phyloP scores from a whole-genome alignment of 2,329 filamentous ascomycete species.

The Epicoccum sorghinum region DNA sequence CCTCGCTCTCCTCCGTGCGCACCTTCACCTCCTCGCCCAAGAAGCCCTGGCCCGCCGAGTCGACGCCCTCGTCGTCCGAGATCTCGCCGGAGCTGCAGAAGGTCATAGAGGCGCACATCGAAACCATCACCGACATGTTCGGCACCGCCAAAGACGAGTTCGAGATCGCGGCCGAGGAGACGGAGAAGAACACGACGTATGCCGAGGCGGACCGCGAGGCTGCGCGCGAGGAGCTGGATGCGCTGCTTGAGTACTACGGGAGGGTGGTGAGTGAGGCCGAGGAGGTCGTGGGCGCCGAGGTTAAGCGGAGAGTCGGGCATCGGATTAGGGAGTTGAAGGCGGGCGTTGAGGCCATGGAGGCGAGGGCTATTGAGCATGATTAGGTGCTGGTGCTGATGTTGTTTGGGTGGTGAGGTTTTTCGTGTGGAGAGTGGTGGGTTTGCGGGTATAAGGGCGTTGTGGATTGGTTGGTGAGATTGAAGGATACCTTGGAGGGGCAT shows the following conservation, averaged over 20 bases:
- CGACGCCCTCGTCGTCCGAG: constrained; percentile 4
- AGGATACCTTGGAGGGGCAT: not conserved
- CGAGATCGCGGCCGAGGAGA: constrained; percentile 60
- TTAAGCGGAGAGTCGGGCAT: constrained; percentile 30
- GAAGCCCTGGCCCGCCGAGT: constrained; percentile 11
- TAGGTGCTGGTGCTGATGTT: constrained; percentile 25
- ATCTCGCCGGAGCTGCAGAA: constrained; percentile 30
- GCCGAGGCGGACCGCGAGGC: constrained; percentile 61
- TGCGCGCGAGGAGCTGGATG: constrained; percentile 59
- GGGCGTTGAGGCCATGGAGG: constrained; percentile 58
- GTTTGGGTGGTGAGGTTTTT: not conserved
- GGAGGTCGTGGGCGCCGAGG: constrained; percentile 10
- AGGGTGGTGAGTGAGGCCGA: constrained; percentile 10
- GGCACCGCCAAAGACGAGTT: constrained; percentile 52
- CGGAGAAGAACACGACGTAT: constrained; percentile 61
- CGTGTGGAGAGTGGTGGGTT: not conserved
- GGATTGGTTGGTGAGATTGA: not conserved
- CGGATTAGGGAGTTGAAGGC: constrained; percentile 61
- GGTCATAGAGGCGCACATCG: constrained; percentile 39
- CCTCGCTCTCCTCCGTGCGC: constrained; percentile 39
- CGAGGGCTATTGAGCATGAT: constrained; percentile 57
- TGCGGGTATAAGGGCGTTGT: constrained; percentile 3
- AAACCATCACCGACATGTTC: constrained; percentile 47
- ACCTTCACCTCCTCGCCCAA: constrained; percentile 33
- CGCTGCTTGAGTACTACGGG: constrained; percentile 57